Evolutionary conservation across 176 grass and related monocot genomes (phyloP), one percentile per base, ranked within the genome.

Genomic region (Puya raimondii): DNA sequence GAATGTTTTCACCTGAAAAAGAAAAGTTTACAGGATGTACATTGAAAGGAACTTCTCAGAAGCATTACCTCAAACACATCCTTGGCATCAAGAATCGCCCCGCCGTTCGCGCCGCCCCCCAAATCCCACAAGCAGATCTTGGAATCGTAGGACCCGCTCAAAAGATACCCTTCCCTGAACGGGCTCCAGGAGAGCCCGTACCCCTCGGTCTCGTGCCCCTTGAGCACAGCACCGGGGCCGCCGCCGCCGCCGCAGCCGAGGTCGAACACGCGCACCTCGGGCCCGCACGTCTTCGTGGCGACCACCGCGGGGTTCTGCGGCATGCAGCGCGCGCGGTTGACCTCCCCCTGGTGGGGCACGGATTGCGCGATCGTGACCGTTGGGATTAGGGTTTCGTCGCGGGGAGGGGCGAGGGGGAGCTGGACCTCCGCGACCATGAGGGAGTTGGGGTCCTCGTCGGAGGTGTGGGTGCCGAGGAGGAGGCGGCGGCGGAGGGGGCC

Each of bases 91-190:
- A 93, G 84, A 78, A 80, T 72, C 12, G 74, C 23, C 10, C 76
- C 70, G 12, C 78, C 79, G 48, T 63, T 81, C 50, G 33, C 33
- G 4, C 50, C 73, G 33, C 68, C 66, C 10, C 65, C 69, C 20
- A 93, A 75, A 84, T 99, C 94, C 94, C 94, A 99, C 13, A 99
- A 61, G 71, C 89, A 99, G 68, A 99, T 84, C 72, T 90, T 99
- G 82, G 84, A 87, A 72, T 99, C 94, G 48, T 93, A 99, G 5
- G 94, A 99, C 17, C 89, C 94, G 49, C 89, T 99, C 78, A 99
- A 70, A 4, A 99, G 69, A 67, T 66, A 86, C 5, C 94, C 94
- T 72, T 93, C 89, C 75, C 81, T 99, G 49, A 84, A 33, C 0
- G 72, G 74, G 64, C 79, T 93, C 94, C 94, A 99, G 23, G 84